These are phyloP conservation scores for Tylopilus subfusipes DNA, from an alignment of 768 basidiomycete genomes.

Conservation along the genomic window DNA sequence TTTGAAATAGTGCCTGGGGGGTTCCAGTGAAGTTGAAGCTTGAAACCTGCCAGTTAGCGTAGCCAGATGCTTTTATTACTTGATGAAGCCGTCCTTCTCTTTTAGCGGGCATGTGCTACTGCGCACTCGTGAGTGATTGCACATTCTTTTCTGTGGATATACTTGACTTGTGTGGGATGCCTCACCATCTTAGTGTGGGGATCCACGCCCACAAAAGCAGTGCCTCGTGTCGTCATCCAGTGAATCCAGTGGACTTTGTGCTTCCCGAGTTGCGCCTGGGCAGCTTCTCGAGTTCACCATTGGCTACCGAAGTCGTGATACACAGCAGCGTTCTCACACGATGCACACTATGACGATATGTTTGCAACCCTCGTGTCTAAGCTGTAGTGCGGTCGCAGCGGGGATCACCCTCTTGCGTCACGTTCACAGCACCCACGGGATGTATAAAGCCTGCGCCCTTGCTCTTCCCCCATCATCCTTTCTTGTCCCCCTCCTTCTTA, in stretches of 20 bases:
- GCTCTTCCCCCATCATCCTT: not conserved
- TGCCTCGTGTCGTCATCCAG: not conserved
- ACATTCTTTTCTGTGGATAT: not conserved
- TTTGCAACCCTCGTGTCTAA: not conserved
- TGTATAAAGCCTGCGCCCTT: constrained; percentile 9
- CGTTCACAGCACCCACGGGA: not conserved
- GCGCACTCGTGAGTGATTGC: not conserved
- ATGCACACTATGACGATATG: not conserved
- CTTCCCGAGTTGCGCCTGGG: not conserved
- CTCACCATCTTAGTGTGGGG: not conserved
- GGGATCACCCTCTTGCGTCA: not conserved
- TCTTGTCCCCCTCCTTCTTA: not conserved
- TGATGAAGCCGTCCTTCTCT: not conserved
- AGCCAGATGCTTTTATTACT: not conserved
- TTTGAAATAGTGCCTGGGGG: too few species aligned
- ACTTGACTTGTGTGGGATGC: not conserved
- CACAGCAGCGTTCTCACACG: constrained; percentile 4
- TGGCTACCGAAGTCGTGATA: not conserved
- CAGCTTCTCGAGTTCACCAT: not conserved
- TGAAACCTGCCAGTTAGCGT: too few species aligned
- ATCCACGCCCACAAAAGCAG: constrained; percentile 9
- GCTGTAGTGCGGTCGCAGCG: not conserved
- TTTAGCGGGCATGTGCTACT: too few species aligned
- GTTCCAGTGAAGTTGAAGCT: too few species aligned
- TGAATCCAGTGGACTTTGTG: not conserved